Percentiles rank a stretch among this genome's conserved stretches.
These are phyloP conservation scores for Moesziomyces sp. DNA, from an alignment of 1,284 basidiomycete genomes.

Conservation along the genomic window DNA sequence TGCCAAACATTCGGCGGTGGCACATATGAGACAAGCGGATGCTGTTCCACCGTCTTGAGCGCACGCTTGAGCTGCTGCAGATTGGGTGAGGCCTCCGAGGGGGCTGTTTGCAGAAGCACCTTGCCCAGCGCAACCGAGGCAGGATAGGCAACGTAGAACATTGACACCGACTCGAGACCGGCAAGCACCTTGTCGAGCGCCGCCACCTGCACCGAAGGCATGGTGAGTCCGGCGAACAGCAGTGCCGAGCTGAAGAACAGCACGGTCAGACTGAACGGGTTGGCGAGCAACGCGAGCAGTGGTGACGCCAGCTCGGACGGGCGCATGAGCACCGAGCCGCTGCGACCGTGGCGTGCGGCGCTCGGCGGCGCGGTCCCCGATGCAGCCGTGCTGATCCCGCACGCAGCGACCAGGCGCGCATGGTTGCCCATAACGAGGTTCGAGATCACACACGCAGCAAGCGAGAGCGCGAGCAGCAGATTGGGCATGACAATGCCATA, in stretches of 20 bases:
- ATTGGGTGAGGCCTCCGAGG: conserved; percentile 20
- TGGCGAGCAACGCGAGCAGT: conserved; percentile 54
- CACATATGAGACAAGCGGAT: conserved; percentile 57
- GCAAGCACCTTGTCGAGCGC: conserved; percentile 66
- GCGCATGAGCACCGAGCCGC: conserved; percentile 54
- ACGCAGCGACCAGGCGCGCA: conserved; percentile 59
- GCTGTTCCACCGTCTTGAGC: conserved; percentile 55
- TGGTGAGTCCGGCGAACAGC: conserved; percentile 50
- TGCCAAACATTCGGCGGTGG: conserved; percentile 62
- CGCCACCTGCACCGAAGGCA: conserved; percentile 61
- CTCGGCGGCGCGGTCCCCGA: conserved; percentile 33
- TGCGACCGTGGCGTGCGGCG: conserved; percentile 40
- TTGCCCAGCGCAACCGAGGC: conserved; percentile 61
- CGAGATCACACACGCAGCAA: conserved; percentile 48
- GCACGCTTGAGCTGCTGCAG: conserved; percentile 50
- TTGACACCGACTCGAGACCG: conserved; percentile 59
- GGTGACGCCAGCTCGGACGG: conserved; percentile 50
- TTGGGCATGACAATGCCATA: conserved; percentile 53
- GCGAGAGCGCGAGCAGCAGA: conserved; percentile 41
- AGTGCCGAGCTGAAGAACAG: conserved; percentile 62
- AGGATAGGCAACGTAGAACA: conserved; percentile 63
- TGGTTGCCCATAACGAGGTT: conserved; percentile 64
- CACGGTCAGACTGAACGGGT: conserved; percentile 64
- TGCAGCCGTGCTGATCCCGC: conserved; percentile 61
- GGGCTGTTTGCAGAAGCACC: conserved; percentile 64